Evolutionary conservation across 108 stramenopile genomes (phyloP).

Genomic region (Hondaea fermentalgiana): DNA sequence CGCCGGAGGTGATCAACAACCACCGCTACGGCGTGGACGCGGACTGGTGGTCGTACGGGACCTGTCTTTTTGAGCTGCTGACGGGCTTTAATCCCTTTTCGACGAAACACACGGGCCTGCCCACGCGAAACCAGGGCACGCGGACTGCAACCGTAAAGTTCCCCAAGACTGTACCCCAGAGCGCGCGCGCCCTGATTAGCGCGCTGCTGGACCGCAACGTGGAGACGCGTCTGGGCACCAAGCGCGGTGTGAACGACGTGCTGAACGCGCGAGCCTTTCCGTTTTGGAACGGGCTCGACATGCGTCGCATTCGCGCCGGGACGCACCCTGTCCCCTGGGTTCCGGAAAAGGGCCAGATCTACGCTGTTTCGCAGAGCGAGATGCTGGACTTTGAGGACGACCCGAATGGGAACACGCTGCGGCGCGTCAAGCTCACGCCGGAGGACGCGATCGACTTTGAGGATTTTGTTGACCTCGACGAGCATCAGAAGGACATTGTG

Average conservation of each 20-base stretch:
- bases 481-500: background rate
- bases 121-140: slow-evolving; percentile 24
- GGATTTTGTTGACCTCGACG: background rate
- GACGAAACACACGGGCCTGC: slow-evolving; percentile 27
- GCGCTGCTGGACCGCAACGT: slow-evolving; percentile 28
- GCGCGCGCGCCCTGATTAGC: slow-evolving; percentile 20
- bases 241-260: background rate
- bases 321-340: background rate
- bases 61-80: slow-evolving; percentile 39
- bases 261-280: background rate
- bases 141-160: slow-evolving; percentile 35
- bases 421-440: background rate
- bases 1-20: slow-evolving; percentile 35
- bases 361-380: background rate
- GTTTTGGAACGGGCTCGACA: slow-evolving; percentile 5
- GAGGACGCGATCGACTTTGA: background rate
- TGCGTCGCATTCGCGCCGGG: background rate
- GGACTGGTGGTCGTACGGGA: slow-evolving; percentile 52
- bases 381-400: slow-evolving; percentile 9
- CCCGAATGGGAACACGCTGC: background rate
- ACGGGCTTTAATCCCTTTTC: slow-evolving; percentile 40
- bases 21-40: slow-evolving; percentile 39
- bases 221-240: slow-evolving; percentile 27
- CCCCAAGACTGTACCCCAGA: slow-evolving; percentile 24
- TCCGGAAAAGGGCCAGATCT: background rate